Conservation (phyloP, 2,329 filamentous ascomycete species). For the Cytospora chrysosperma region DNA sequence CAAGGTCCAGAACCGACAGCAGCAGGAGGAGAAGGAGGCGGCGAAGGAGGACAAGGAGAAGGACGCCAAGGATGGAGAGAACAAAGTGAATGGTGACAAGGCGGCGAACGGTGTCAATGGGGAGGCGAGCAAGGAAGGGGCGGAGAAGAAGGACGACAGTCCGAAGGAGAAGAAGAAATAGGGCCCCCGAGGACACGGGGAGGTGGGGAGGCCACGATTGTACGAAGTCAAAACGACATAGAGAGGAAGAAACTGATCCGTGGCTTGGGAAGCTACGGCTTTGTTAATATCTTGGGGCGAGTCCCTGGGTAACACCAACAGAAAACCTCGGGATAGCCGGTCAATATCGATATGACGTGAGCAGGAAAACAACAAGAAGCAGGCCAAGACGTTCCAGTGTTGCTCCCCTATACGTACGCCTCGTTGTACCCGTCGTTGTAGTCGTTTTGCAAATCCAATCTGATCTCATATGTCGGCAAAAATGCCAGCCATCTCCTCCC, state of each 20-base stretch:
- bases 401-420: neutral
- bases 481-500: constrained; percentile 73
- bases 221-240: constrained; percentile 29
- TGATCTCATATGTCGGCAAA: constrained; percentile 43
- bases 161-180: constrained; percentile 52
- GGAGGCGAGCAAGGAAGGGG: constrained; percentile 50
- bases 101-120: constrained; percentile 40
- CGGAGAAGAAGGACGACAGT: constrained; percentile 37
- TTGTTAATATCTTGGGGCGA: constrained; percentile 29
- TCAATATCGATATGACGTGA: constrained; percentile 20
- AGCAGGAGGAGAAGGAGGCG: constrained; percentile 90
- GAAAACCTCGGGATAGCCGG: constrained; percentile 14
- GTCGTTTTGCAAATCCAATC: neutral
- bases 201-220: constrained; percentile 24
- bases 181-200: constrained; percentile 15
- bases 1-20: constrained; percentile 98
- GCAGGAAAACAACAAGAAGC: constrained; percentile 9
- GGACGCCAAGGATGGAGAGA: constrained; percentile 57
- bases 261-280: constrained; percentile 21
- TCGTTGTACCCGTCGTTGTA: no score
- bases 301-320: constrained; percentile 20
- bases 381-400: neutral
- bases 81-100: constrained; percentile 50
- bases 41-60: constrained; percentile 74
- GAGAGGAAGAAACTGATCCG: constrained; percentile 20